Conservation (phyloP, 2,329 filamentous ascomycete genomes). For the Ophiostoma ulmi region DNA sequence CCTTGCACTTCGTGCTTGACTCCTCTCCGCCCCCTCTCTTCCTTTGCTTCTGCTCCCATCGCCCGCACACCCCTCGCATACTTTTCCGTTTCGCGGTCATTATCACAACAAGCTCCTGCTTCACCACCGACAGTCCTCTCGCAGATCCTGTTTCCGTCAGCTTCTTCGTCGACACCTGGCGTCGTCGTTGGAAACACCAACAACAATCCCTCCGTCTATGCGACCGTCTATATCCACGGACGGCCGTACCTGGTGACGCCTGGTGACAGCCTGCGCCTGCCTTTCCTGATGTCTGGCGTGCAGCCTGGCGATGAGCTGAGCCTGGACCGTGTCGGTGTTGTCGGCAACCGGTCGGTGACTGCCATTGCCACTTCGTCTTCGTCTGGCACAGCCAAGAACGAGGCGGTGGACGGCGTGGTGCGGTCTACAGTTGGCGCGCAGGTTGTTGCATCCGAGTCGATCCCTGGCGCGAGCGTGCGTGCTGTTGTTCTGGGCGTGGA, state of each 20-base stretch:
- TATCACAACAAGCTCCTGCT: background rate
- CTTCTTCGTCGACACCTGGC: slow-evolving; percentile 4
- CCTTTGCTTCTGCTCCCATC: background rate
- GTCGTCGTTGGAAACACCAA: background rate
- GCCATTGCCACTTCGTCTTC: slow-evolving; percentile 16
- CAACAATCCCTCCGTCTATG: slow-evolving; percentile 46
- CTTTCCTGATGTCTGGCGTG: slow-evolving; percentile 72
- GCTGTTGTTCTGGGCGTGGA: slow-evolving; percentile 82
- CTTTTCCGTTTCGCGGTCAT: slow-evolving; percentile 14
- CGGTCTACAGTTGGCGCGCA: slow-evolving; percentile 11
- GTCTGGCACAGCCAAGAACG: background rate
- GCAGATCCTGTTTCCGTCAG: slow-evolving; percentile 17
- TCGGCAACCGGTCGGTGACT: slow-evolving; percentile 61
- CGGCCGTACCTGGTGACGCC: slow-evolving; percentile 72
- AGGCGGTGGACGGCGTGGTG: background rate
- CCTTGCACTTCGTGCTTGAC: background rate
- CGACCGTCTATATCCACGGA: slow-evolving; percentile 73
- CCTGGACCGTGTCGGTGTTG: slow-evolving; percentile 73
- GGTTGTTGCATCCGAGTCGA: slow-evolving; percentile 11
- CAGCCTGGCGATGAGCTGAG: slow-evolving; percentile 78
- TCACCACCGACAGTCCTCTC: slow-evolving; percentile 15
- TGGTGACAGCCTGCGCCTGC: slow-evolving; percentile 70
- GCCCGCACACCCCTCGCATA: slow-evolving; percentile 6
- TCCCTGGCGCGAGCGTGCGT: slow-evolving; percentile 24
- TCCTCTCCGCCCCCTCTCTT: background rate